Evolutionary conservation across 345 rosid genomes (phyloP).

Genomic region (Brassica rapa): DNA sequence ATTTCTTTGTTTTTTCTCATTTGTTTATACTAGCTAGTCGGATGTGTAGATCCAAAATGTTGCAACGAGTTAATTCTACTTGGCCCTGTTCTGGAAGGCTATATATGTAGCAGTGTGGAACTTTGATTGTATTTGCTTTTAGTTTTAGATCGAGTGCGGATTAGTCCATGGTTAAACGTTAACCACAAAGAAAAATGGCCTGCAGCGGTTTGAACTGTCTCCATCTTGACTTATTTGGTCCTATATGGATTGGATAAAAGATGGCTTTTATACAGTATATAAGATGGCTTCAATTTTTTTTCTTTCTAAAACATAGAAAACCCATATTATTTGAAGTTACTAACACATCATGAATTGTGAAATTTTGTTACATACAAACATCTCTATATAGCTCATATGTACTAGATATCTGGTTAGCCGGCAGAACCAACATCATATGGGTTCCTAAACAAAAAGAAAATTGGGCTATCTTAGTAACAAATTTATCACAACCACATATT

Average conservation of each 20-base stretch:
- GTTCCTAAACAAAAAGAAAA: constrained; percentile 1
- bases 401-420: neutral
- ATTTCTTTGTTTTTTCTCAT: constrained; percentile 13
- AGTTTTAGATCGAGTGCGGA: neutral
- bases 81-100: constrained; percentile 22
- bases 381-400: constrained; percentile 1
- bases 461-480: constrained; percentile 1
- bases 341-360: neutral
- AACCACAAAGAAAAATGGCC: neutral
- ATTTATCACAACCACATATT: neutral
- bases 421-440: constrained; percentile 1
- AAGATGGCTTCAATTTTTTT: neutral
- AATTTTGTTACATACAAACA: neutral
- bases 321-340: neutral
- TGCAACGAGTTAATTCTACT: constrained; percentile 14
- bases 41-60: constrained; percentile 26
- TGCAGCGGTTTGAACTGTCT: neutral
- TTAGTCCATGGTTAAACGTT: neutral
- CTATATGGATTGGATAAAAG: neutral
- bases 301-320: neutral
- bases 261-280: neutral
- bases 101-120: constrained; percentile 18
- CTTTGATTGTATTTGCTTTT: neutral
- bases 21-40: constrained; percentile 11
- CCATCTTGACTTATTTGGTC: constrained; percentile 6